Evolutionary conservation across 257 asterid species (phyloP).

Genomic region (Buddleja alternifolia): DNA sequence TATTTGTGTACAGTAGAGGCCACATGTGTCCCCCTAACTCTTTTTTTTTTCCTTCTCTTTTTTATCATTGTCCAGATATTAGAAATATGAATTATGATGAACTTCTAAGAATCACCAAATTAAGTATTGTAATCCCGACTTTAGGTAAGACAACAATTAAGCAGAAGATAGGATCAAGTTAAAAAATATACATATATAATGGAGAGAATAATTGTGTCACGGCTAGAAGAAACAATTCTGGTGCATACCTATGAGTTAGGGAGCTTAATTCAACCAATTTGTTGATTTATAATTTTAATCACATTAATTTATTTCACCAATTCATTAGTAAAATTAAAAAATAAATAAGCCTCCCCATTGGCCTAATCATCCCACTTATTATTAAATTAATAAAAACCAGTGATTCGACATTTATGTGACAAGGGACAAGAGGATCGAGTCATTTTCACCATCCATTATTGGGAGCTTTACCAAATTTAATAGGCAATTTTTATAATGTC

Average conservation of each 20-base stretch:
- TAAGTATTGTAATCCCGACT: not conserved
- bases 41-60: too few relatives aligned
- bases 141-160: conserved; percentile 7
- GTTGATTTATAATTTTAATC: not conserved
- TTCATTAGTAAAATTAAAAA: not conserved
- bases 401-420: conserved; percentile 17
- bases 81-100: too few relatives aligned
- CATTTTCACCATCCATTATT: conserved; percentile 44
- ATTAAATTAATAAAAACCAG: conserved; percentile 21
- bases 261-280: not conserved
- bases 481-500: not conserved
- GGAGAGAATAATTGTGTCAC: conserved; percentile 23
- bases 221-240: conserved; percentile 26
- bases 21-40: too few relatives aligned
- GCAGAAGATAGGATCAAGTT: not conserved
- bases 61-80: too few relatives aligned
- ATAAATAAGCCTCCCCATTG: conserved; percentile 6
- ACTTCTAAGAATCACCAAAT: too few relatives aligned
- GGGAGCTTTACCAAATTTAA: conserved; percentile 34
- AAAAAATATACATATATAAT: not conserved
- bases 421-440: conserved; percentile 29
- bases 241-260: conserved; percentile 17
- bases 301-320: not conserved
- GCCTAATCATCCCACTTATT: conserved; percentile 23
- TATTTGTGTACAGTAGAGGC: too few relatives aligned